Conservation (phyloP, 176 grass and related monocot species). For the Elaeis guineensis region DNA sequence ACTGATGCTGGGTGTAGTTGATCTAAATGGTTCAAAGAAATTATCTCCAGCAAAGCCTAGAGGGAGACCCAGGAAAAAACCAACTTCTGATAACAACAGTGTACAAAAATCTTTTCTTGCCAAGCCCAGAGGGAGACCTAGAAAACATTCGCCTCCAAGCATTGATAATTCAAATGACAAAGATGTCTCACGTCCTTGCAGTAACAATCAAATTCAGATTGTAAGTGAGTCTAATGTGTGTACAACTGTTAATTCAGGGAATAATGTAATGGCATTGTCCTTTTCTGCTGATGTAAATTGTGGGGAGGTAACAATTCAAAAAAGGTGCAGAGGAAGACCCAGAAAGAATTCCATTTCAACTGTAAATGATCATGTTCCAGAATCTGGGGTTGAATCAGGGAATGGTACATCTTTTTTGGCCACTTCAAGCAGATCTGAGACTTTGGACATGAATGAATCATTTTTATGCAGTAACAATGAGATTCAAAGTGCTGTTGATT, state of each 20-base stretch:
- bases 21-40: slow-evolving; percentile 4
- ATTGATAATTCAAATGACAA: slow-evolving; percentile 27
- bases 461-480: slow-evolving; percentile 1
- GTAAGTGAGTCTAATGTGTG: slow-evolving; percentile 2
- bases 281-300: slow-evolving; percentile 17
- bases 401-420: too few relatives aligned
- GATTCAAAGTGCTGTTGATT: slow-evolving; percentile 8
- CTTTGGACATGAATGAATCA: too few relatives aligned
- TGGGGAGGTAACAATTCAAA: slow-evolving; percentile 11
- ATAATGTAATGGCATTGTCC: slow-evolving; percentile 8
- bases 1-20: background rate
- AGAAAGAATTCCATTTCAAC: slow-evolving; percentile 19
- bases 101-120: slow-evolving; percentile 18
- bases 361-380: background rate
- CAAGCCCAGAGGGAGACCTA: slow-evolving; percentile 43
- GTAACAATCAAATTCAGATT: slow-evolving; percentile 7
- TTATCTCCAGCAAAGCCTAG: slow-evolving; percentile 26
- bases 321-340: slow-evolving; percentile 9
- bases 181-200: slow-evolving; percentile 6
- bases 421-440: too few relatives aligned
- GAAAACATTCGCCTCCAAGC: slow-evolving; percentile 24
- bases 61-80: slow-evolving; percentile 48
- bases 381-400: too few relatives aligned
- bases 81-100: slow-evolving; percentile 24
- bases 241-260: slow-evolving; percentile 19